phyloP scores from a whole-genome alignment of 1,284 basidiomycete species.

The Sporisorium exsertum region DNA sequence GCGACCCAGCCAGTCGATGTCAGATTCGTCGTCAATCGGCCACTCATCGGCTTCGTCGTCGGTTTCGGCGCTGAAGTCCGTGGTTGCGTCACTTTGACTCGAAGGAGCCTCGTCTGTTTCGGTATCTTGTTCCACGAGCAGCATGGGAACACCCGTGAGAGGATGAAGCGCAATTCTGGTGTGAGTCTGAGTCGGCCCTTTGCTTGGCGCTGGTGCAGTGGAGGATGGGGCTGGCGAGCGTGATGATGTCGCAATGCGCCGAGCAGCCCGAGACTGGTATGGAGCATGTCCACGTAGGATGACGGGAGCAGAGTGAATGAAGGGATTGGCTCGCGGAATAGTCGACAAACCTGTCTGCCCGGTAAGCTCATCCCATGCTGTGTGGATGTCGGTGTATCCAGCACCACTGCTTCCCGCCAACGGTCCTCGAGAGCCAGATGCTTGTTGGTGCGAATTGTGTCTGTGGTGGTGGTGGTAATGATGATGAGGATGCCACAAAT shows the following conservation, averaged over 20 bases:
- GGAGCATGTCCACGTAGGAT: conserved; percentile 13
- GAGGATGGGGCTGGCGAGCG: neutral
- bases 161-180: conserved; percentile 33
- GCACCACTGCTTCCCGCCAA: neutral
- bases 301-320: conserved; percentile 37
- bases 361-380: conserved; percentile 9
- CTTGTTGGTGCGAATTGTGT: neutral
- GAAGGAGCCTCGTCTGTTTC: neutral
- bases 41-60: conserved; percentile 26
- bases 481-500: conserved; percentile 27
- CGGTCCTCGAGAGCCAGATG: neutral
- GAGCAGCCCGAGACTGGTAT: conserved; percentile 3
- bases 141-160: conserved; percentile 32
- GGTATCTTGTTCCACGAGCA: conserved; percentile 14
- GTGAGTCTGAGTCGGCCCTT: neutral
- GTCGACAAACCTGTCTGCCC: neutral
- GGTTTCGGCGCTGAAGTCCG: neutral
- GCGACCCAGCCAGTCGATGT: conserved; percentile 57
- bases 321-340: conserved; percentile 12
- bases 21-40: conserved; percentile 45
- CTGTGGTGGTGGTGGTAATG: conserved; percentile 8
- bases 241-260: neutral
- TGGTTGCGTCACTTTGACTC: neutral
- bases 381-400: conserved; percentile 10
- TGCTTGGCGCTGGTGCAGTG: neutral